Conservation (phyloP, 345 rosid genomes). For the Geranium brycei region DNA sequence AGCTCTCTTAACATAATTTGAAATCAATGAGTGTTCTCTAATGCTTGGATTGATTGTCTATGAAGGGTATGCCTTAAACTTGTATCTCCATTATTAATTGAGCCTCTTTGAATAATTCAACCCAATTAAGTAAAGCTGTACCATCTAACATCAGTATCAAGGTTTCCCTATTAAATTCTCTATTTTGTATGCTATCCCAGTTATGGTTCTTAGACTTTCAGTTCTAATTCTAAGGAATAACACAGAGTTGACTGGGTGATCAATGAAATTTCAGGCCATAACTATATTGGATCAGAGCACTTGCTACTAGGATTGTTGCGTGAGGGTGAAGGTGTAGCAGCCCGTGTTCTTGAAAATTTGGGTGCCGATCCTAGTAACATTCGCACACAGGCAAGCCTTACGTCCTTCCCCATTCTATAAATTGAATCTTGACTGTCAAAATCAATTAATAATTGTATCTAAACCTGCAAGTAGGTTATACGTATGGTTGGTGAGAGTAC, state of each 20-base stretch:
- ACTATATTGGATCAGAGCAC: slow-evolving; percentile 96
- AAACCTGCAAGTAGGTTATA: slow-evolving; percentile 45
- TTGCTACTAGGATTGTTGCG: slow-evolving; percentile 86
- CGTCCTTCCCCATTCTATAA: neutral
- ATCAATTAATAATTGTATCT: neutral
- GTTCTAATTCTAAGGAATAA: no score
- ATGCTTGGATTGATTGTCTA: neutral
- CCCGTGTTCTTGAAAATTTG: slow-evolving; percentile 72
- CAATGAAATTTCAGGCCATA: slow-evolving; percentile 52
- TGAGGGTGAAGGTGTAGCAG: slow-evolving; percentile 95
- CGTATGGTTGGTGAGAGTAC: slow-evolving; percentile 97
- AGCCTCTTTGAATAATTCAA: neutral
- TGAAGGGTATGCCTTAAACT: neutral
- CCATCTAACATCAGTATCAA: neutral
- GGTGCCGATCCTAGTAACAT: slow-evolving; percentile 70
- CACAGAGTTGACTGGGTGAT: neutral
- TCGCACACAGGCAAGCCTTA: slow-evolving; percentile 55
- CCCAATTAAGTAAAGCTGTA: neutral
- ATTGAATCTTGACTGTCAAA: slow-evolving; percentile 1
- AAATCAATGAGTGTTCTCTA: neutral
- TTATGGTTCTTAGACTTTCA: neutral
- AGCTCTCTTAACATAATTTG: neutral
- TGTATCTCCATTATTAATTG: neutral
- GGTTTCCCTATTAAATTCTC: neutral
- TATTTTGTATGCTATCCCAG: neutral